Percentiles rank a stretch among this genome's conserved stretches.
These are phyloP conservation scores for Teunomyces panamensis DNA, from an alignment of 805 yeast species.

Conservation along the genomic window DNA sequence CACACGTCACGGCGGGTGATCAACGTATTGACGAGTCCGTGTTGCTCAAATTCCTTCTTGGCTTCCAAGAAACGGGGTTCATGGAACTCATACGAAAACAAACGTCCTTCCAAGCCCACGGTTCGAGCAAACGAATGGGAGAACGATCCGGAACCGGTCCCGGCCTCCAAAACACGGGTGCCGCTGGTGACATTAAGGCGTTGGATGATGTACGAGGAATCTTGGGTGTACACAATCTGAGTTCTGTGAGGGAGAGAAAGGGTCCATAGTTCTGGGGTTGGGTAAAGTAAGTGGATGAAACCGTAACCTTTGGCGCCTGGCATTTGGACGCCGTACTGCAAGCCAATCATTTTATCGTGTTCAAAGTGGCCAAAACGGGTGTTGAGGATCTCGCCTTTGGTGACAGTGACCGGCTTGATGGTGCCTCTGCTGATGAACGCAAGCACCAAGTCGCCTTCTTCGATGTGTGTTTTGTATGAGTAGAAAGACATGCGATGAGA, in stretches of 20 bases:
- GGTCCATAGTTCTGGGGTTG: constrained; percentile 96
- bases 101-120: constrained; percentile 54
- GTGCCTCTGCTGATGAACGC: constrained; percentile 81
- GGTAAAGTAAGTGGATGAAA: constrained; percentile 82
- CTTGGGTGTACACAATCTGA: constrained; percentile 96
- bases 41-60: constrained; percentile 66
- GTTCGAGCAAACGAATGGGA: constrained; percentile 90
- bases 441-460: constrained; percentile 83
- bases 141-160: constrained; percentile 96
- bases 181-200: constrained; percentile 72
- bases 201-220: constrained; percentile 86
- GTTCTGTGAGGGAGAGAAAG: constrained; percentile 95
- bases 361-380: constrained; percentile 89
- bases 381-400: constrained; percentile 60
- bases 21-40: constrained; percentile 59
- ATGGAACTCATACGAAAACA: constrained; percentile 91
- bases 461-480: constrained; percentile 61
- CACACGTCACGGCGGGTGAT: constrained; percentile 94
- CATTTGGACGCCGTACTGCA: constrained; percentile 80
- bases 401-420: constrained; percentile 69
- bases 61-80: constrained; percentile 82
- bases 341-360: constrained; percentile 80
- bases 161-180: constrained; percentile 87
- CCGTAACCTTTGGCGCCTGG: constrained; percentile 74
- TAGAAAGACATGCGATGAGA: constrained; percentile 46